These are phyloP conservation scores for Solanum medicagineum DNA, from an alignment of 257 asterid species.

Conservation along the genomic window DNA sequence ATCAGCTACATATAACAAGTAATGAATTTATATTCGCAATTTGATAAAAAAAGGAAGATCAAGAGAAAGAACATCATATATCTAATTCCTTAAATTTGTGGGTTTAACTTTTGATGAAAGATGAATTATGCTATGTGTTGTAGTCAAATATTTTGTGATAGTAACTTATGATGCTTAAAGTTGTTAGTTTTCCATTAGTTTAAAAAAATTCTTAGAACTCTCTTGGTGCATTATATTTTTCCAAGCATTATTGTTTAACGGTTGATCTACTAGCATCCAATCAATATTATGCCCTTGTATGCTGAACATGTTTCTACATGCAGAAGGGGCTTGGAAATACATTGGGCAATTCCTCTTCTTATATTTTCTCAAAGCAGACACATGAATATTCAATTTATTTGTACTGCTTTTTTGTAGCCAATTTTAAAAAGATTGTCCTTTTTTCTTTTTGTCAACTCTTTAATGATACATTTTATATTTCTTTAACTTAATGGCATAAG, in stretches of 20 bases:
- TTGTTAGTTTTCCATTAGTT: background rate
- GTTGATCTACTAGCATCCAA: background rate
- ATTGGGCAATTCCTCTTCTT: constrained; percentile 16
- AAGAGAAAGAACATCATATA: background rate
- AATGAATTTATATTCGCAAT: background rate
- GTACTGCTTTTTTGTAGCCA: too few species aligned
- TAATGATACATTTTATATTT: too few species aligned
- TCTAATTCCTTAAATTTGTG: background rate
- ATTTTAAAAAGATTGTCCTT: too few species aligned
- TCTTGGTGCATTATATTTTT: background rate
- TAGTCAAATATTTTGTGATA: background rate
- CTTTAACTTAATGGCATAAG: too few species aligned
- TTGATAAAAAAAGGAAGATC: background rate
- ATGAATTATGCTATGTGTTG: background rate
- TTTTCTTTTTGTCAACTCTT: too few species aligned
- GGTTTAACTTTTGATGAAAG: background rate
- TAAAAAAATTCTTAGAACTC: background rate
- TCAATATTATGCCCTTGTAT: background rate
- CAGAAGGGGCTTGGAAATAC: constrained; percentile 68
- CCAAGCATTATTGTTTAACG: background rate
- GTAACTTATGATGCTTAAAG: background rate
- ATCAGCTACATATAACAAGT: background rate
- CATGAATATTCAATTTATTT: too few species aligned
- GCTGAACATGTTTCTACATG: constrained; percentile 12
- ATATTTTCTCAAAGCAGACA: background rate